Evolutionary conservation across 1,139 yeast species (phyloP).

Genomic region (Saccharomyces pastorianus): DNA sequence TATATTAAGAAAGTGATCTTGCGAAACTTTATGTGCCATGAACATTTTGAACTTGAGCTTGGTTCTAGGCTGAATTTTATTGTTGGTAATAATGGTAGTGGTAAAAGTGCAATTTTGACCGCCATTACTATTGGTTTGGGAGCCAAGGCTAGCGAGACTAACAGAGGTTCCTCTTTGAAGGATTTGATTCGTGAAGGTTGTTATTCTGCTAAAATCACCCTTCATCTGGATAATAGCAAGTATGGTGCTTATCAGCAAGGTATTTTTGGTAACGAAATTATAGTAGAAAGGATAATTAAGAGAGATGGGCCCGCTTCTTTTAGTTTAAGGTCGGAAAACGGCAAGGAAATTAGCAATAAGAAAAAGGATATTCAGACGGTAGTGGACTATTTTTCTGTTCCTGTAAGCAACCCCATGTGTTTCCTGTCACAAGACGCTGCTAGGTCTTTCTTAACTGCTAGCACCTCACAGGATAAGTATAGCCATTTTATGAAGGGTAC

Average conservation of each 20-base stretch:
- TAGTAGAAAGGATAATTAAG: slow-evolving; percentile 61
- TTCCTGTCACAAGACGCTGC: slow-evolving; percentile 93
- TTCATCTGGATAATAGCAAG: slow-evolving; percentile 58
- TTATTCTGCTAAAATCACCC: slow-evolving; percentile 50
- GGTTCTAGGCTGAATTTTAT: slow-evolving; percentile 87
- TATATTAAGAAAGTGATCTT: slow-evolving; percentile 48
- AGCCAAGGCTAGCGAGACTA: slow-evolving; percentile 88
- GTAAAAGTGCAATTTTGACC: slow-evolving; percentile 86
- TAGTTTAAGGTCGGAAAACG: slow-evolving; percentile 44
- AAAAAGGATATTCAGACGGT: slow-evolving; percentile 62
- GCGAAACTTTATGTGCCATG: slow-evolving; percentile 79
- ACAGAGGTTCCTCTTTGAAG: slow-evolving; percentile 66
- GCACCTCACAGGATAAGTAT: slow-evolving; percentile 64
- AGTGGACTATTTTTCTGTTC: slow-evolving; percentile 61
- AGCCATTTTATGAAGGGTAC: slow-evolving; percentile 75
- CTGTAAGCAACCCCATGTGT: slow-evolving; percentile 87
- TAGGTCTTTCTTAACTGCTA: slow-evolving; percentile 72
- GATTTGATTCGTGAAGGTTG: slow-evolving; percentile 75
- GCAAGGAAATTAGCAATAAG: slow-evolving; percentile 50
- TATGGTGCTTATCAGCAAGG: slow-evolving; percentile 55
- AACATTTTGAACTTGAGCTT: slow-evolving; percentile 61
- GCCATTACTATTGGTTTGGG: slow-evolving; percentile 89
- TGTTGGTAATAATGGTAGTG: slow-evolving; percentile 92
- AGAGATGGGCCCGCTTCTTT: slow-evolving; percentile 46
- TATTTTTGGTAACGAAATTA: slow-evolving; percentile 58